Conservation (phyloP, 768 basidiomycete genomes). For the Vishniacozyma victoriae region DNA sequence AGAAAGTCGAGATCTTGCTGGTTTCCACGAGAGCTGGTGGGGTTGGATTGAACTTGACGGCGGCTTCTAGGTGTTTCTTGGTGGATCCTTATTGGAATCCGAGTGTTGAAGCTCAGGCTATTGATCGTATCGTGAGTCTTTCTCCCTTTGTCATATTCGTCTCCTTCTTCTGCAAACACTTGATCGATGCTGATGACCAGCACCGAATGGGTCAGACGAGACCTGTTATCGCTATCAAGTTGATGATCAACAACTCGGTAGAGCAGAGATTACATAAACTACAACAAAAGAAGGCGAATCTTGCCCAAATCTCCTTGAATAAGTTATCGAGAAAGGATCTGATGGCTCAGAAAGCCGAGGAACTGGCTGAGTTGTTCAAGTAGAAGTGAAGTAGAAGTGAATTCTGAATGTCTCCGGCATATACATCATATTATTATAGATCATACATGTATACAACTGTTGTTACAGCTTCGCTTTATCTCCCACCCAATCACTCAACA, state of each 20-base stretch:
- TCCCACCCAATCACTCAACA: conserved; percentile 28
- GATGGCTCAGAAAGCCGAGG: conserved; percentile 60
- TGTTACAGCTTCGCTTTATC: conserved; percentile 12
- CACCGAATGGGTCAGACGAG: conserved; percentile 93
- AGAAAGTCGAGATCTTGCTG: conserved; percentile 82
- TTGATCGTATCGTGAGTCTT: conserved; percentile 82
- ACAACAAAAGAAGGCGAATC: conserved; percentile 85
- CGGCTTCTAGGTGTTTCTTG: conserved; percentile 86
- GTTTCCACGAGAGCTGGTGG: conserved; percentile 96
- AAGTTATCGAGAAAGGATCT: conserved; percentile 83
- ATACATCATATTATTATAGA: too few relatives aligned
- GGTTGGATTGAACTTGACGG: conserved; percentile 91
- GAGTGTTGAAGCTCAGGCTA: conserved; percentile 94
- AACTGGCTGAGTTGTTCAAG: conserved; percentile 31
- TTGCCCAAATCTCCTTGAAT: conserved; percentile 90
- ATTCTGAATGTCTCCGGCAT: too few relatives aligned
- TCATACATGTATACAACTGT: too few relatives aligned
- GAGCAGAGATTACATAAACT: conserved; percentile 88
- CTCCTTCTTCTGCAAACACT: neutral
- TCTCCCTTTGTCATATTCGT: neutral
- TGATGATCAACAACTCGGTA: conserved; percentile 90
- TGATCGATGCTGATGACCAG: conserved; percentile 49
- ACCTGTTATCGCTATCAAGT: conserved; percentile 83
- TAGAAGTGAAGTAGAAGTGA: too few relatives aligned
- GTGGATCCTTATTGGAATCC: conserved; percentile 99